Percentiles rank a stretch among this genome's conserved stretches.
Evolutionary conservation across 495 filamentous ascomycete genomes (phyloP).

Genomic region (Aspergillus sclerotiicarbonarius): DNA sequence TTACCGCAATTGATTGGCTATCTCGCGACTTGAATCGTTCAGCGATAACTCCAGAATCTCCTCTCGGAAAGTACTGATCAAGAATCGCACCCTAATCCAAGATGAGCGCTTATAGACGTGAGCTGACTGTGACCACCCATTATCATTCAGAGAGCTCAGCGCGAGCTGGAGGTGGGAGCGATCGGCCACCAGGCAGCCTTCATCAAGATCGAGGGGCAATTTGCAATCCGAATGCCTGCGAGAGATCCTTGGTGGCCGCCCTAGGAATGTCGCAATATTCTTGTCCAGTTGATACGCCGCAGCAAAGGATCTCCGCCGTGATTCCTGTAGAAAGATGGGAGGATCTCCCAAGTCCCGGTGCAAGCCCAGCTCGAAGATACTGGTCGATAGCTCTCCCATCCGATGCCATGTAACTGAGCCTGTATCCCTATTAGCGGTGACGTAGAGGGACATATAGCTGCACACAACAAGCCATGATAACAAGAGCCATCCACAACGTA

Average conservation of each 20-base stretch:
- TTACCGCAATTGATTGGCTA: constrained; percentile 25
- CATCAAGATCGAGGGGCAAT: constrained; percentile 53
- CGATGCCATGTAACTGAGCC: constrained; percentile 29
- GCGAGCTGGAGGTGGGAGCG: constrained; percentile 31
- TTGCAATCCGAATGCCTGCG: constrained; percentile 50
- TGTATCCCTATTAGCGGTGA: constrained; percentile 8
- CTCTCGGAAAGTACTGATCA: constrained; percentile 49
- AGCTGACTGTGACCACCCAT: constrained; percentile 47
- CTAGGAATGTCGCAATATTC: constrained; percentile 49
- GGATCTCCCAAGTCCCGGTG: constrained; percentile 44
- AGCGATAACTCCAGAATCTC: constrained; percentile 59
- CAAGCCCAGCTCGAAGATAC: constrained; percentile 52
- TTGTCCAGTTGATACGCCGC: constrained; percentile 51
- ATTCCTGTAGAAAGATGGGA: constrained; percentile 45
- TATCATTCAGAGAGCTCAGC: constrained; percentile 35
- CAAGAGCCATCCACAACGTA: constrained; percentile 16
- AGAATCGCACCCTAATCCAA: constrained; percentile 45
- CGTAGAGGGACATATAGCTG: no score
- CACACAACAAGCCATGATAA: neutral
- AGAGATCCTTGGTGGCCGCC: constrained; percentile 51
- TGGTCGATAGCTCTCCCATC: constrained; percentile 32
- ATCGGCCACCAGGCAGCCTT: constrained; percentile 43
- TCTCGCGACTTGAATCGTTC: constrained; percentile 28
- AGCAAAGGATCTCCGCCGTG: constrained; percentile 49
- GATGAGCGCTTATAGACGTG: constrained; percentile 29